Base-by-base conservation (phyloP, 306 rosid genomes). In the Medicago lupulina region DNA sequence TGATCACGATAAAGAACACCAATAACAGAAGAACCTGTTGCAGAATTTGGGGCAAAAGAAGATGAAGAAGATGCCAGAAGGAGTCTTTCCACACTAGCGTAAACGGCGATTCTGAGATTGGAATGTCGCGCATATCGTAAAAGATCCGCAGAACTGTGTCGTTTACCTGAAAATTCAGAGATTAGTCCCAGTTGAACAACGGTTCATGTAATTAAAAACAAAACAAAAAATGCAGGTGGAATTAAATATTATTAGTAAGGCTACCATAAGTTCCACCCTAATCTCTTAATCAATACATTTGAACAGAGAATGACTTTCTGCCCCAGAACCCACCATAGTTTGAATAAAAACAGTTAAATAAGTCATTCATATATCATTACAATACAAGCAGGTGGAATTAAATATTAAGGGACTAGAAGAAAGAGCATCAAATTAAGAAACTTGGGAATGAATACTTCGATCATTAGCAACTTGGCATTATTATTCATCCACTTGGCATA, bases 91-190 rank as follows among this genome's bases (percentile, higher is more conserved):
- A 87, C 98, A 61, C 57, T 86, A 0, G 99, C 98, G 70, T 88
- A 44, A 12, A 91, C 78, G 2, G 74, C 97, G 4, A 96, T 89
- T 39, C 57, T 59, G 6, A 89, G 67, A 36, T 96, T 89, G 1
- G 76, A 18, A 0, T 88, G 67, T 5, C 80, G 80, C 3, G 90
- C 91, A 8, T 82, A 49, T 2, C 60, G 34, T 18, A 96, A 67
- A 13, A 96, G 97, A 82, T 96, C 96, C 0, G 98, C 93, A 1
- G 99, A 86, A 44, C 87, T 86, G 47, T 89, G 93, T 70, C 98
- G 79, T 38, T 71, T 87, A 18, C 99, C 99, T 0, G 15, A 5
- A 34, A 34, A 4, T 34, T 34, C 7, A 34, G 38, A 34, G 38
- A 34, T 34, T 34, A 34, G 38, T 34, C 38, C 4, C 38, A 34